Conservation (phyloP, 306 rosid species). For the Acacia acuminata region DNA sequence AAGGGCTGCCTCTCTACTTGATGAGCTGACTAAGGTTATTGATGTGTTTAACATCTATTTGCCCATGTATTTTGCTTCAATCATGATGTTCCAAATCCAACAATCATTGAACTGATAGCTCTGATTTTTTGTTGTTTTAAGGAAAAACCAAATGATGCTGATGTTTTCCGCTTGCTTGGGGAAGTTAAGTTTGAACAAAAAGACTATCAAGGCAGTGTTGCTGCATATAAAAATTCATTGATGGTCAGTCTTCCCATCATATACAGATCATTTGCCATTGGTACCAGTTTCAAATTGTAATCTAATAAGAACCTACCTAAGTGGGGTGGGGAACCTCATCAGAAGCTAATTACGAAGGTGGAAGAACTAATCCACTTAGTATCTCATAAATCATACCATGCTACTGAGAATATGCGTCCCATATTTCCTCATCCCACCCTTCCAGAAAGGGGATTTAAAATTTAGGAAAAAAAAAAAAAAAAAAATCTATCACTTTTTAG, state of each 20-base stretch:
- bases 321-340: not conserved
- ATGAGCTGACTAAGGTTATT: conserved; percentile 77
- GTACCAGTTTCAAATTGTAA: conserved; percentile 12
- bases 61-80: conserved; percentile 3
- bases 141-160: conserved; percentile 81
- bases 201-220: conserved; percentile 81
- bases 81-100: conserved; percentile 18
- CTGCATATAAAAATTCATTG: conserved; percentile 73
- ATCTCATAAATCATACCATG: not conserved
- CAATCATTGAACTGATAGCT: conserved; percentile 1
- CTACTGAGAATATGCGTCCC: not conserved
- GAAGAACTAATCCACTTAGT: not conserved
- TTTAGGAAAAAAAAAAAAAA: not conserved
- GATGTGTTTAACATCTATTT: not conserved
- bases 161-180: conserved; percentile 89
- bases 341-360: not conserved
- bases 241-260: conserved; percentile 56
- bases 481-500: not conserved
- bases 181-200: conserved; percentile 78
- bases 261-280: conserved; percentile 20
- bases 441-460: conserved; percentile 17
- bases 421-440: not conserved
- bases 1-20: conserved; percentile 76
- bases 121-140: conserved; percentile 31
- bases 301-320: not conserved